Base-by-base conservation (phyloP, 176 grass and related monocot species). In the Triticum urartu region DNA sequence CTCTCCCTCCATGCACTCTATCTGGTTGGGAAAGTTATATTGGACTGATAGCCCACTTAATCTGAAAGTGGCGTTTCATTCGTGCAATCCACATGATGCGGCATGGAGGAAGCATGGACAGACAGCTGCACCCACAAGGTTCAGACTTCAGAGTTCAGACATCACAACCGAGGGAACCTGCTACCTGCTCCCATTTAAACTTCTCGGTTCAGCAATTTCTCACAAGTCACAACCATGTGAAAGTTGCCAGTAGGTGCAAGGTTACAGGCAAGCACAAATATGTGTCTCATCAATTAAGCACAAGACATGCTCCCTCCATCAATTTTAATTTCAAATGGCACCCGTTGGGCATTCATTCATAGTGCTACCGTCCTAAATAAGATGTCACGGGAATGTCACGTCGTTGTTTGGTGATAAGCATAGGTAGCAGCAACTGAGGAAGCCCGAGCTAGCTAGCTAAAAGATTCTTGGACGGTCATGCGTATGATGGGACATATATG, bases 21-120 rank as follows among this genome's bases (percentile, higher is more conserved):
- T 73, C n/a, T 36, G 0, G 11, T 45, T 45, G 43, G 12, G 43
- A 3, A 45, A 45, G 43, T 45, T 45, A 45, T 45, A 45, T 48
- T 48, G 12, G 71, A 22, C 33, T 72, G 2, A 25, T 45, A 48
- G 12, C 18, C 25, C 38, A 56, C 6, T 25, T 76, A 26, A 48
- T 25, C 83, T 77, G 78, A 77, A 81, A 11, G 13, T 35, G 50
- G 68, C 48, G 21, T 6, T 48, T 60, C 26, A 86, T 21, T 69
- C 0, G 3, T 61, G 14, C 10, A 64, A 81, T 74, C 69, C 63
- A 40, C 59, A 22, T 59, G 70, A 48, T 68, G 17, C 42, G 47
- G 59, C 42, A 76, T 42, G 79, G 26, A 68, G 47, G 48, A 68
- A 66, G 47, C n/a, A 84, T 0, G 11, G 22, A 73, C 42, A 47